Evolutionary conservation across 2,329 filamentous ascomycete genomes (phyloP).

Genomic region (Aspergillus sp.): DNA sequence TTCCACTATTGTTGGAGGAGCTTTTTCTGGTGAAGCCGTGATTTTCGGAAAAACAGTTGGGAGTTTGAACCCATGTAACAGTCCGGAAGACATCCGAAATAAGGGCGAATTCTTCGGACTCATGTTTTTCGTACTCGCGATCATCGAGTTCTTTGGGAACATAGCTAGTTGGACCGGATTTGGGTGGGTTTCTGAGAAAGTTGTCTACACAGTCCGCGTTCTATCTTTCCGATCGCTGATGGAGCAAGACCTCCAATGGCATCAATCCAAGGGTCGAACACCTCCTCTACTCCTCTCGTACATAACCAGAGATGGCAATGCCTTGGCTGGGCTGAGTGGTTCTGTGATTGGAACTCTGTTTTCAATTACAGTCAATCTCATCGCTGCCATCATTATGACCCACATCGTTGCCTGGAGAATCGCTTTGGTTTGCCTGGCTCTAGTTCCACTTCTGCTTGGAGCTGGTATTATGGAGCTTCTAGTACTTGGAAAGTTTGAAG

Average conservation of each 20-base stretch:
- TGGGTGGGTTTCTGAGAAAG: conserved; percentile 61
- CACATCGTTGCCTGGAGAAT: conserved; percentile 75
- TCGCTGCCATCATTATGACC: conserved; percentile 66
- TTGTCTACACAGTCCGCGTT: conserved; percentile 63
- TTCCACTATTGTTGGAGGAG: conserved; percentile 37
- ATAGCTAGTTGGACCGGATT: conserved; percentile 59
- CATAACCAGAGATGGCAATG: conserved; percentile 68
- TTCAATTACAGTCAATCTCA: conserved; percentile 66
- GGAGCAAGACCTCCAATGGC: conserved; percentile 68
- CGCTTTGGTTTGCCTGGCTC: conserved; percentile 67
- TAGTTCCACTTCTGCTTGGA: conserved; percentile 66
- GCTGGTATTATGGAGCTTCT: conserved; percentile 68
- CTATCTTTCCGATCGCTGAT: conserved; percentile 65
- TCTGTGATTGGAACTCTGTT: conserved; percentile 68
- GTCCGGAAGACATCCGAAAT: conserved; percentile 44
- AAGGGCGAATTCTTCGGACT: conserved; percentile 55
- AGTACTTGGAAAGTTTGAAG: conserved; percentile 60
- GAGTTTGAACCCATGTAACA: conserved; percentile 55
- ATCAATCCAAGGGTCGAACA: conserved; percentile 60
- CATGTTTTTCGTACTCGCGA: conserved; percentile 61
- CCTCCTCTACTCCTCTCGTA: conserved; percentile 62
- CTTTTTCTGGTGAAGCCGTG: conserved; percentile 38
- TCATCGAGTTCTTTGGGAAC: conserved; percentile 62
- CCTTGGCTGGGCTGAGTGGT: conserved; percentile 67
- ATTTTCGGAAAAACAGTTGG: conserved; percentile 62